Percentiles rank a stretch among this genome's conserved stretches.
Evolutionary conservation across 2,329 filamentous ascomycete genomes (phyloP).

Genomic region (Sporothrix brunneoviolacea): DNA sequence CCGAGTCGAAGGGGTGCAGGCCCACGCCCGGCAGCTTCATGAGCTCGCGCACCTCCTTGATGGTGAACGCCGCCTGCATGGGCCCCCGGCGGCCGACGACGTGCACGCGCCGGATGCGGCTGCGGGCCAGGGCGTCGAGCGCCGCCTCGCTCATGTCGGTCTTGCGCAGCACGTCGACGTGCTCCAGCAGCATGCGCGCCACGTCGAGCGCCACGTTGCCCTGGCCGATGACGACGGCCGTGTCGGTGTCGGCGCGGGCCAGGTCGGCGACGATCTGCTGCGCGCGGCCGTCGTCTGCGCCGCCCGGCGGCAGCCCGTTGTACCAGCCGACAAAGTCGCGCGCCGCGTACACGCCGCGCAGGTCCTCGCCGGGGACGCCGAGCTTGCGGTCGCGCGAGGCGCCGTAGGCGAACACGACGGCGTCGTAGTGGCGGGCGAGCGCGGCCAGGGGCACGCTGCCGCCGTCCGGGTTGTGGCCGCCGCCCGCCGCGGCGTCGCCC

Average conservation of each 20-base stretch:
- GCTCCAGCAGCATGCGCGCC: conserved; percentile 74
- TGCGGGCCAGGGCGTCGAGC: conserved; percentile 63
- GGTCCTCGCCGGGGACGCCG: conserved; percentile 71
- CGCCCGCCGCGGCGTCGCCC: conserved; percentile 38
- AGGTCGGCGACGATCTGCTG: conserved; percentile 54
- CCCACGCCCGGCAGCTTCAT: conserved; percentile 66
- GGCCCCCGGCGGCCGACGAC: conserved; percentile 87
- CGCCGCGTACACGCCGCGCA: conserved; percentile 76
- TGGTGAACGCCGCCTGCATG: conserved; percentile 89
- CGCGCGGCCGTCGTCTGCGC: conserved; percentile 35
- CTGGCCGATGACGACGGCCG: conserved; percentile 85
- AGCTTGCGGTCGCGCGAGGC: conserved; percentile 77
- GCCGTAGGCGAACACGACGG: conserved; percentile 87
- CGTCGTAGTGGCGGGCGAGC: conserved; percentile 80
- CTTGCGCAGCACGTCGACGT: conserved; percentile 63
- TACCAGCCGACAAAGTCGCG: conserved; percentile 97
- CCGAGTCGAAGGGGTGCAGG: conserved; percentile 62
- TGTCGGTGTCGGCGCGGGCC: conserved; percentile 68
- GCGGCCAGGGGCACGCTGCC: conserved; percentile 56
- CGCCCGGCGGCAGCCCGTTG: conserved; percentile 87
- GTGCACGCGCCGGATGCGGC: conserved; percentile 69
- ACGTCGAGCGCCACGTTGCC: conserved; percentile 96
- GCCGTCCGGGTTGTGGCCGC: conserved; percentile 31
- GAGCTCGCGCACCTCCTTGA: conserved; percentile 87
- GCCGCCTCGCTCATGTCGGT: conserved; percentile 90